phyloP scores from a whole-genome alignment of 805 yeast genomes.

The Scheffersomyces stipitis region DNA sequence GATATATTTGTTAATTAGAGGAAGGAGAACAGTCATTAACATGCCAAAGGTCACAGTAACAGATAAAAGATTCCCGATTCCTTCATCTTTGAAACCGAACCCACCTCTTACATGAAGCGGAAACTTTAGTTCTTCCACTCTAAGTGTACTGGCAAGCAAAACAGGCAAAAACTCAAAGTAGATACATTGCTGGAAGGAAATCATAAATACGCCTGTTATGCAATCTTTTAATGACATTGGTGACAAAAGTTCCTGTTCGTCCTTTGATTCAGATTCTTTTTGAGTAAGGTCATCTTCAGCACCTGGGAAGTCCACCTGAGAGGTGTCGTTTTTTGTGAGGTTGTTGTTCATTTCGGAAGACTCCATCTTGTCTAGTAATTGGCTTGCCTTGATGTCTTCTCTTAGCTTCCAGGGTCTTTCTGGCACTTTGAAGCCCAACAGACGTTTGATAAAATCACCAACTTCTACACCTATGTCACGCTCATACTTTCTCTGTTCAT shows the following conservation, averaged over 20 bases:
- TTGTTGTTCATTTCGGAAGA: slow-evolving; percentile 7
- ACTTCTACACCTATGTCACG: slow-evolving; percentile 34
- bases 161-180: slow-evolving; percentile 40
- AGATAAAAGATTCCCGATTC: slow-evolving; percentile 37
- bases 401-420: slow-evolving; percentile 28
- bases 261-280: slow-evolving; percentile 16
- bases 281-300: too few species aligned
- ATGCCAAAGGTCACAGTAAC: slow-evolving; percentile 38
- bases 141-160: slow-evolving; percentile 31
- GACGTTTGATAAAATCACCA: slow-evolving; percentile 30
- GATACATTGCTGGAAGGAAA: slow-evolving; percentile 31
- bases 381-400: neutral
- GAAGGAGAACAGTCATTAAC: slow-evolving; percentile 27
- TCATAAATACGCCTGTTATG: slow-evolving; percentile 30
- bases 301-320: slow-evolving; percentile 20
- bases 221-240: slow-evolving; percentile 31
- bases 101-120: slow-evolving; percentile 40
- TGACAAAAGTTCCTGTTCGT: slow-evolving; percentile 21
- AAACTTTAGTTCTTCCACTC: slow-evolving; percentile 24
- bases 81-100: slow-evolving; percentile 29
- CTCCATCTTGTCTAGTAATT: slow-evolving; percentile 7
- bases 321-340: slow-evolving; percentile 6
- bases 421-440: slow-evolving; percentile 26
- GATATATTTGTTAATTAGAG: slow-evolving; percentile 33
- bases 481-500: slow-evolving; percentile 17